Conservation (phyloP, 352 stramenopile genomes). For the Pythium coloratum region DNA sequence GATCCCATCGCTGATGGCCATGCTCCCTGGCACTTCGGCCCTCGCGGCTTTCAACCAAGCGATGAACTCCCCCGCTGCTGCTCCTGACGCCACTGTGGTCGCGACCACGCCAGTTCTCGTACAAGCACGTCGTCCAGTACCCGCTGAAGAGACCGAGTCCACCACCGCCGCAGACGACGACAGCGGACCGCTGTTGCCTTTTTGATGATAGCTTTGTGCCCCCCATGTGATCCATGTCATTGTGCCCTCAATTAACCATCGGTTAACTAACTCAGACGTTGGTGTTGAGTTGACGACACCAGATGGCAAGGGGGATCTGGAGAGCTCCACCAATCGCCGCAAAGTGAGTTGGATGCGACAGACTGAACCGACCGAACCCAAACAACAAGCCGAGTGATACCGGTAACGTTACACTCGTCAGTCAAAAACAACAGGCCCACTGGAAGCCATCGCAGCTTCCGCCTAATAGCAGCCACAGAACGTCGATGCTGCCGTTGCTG, state of each 20-base stretch:
- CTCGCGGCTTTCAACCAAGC: conserved; percentile 14
- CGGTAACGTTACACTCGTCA: no score
- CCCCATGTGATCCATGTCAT: neutral
- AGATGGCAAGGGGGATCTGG: no score
- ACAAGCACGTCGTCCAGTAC: neutral
- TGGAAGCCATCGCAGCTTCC: no score
- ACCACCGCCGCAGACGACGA: neutral
- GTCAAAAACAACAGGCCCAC: no score
- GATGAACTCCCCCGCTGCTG: neutral
- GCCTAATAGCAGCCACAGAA: no score
- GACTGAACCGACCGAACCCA: no score
- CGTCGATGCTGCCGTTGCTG: neutral
- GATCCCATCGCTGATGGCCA: neutral
- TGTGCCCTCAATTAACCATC: no score
- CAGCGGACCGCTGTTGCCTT: neutral
- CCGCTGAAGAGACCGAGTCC: neutral
- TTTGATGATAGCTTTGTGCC: neutral
- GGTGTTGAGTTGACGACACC: no score
- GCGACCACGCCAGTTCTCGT: neutral
- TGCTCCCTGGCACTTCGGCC: neutral
- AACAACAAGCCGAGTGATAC: no score
- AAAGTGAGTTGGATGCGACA: no score
- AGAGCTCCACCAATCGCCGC: no score
- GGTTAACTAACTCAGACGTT: no score
- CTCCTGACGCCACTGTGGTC: neutral